These are phyloP conservation scores for Phytophthora sansomeana DNA, from an alignment of 352 stramenopile genomes.

Conservation along the genomic window DNA sequence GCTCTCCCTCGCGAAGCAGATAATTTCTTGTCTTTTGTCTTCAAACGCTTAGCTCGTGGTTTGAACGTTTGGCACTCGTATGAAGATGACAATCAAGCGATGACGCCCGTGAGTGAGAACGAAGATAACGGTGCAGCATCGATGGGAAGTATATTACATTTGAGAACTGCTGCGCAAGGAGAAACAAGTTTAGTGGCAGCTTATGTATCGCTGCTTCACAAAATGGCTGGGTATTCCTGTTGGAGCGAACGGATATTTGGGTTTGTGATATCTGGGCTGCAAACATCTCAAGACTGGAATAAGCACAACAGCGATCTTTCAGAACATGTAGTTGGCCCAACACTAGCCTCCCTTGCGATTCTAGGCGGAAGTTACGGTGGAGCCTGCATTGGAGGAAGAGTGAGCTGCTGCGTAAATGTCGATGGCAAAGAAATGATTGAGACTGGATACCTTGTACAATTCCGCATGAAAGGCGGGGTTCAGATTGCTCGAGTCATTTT, in stretches of 20 bases:
- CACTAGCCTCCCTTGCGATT: slow-evolving; percentile 56
- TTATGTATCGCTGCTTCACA: slow-evolving; percentile 64
- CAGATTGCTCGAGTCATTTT: slow-evolving; percentile 72
- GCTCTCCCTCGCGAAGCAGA: slow-evolving; percentile 26
- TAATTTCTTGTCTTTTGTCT: slow-evolving; percentile 50
- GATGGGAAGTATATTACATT: slow-evolving; percentile 32
- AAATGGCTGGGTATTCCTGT: slow-evolving; percentile 29
- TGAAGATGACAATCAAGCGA: slow-evolving; percentile 19
- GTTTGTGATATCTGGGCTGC: slow-evolving; percentile 34
- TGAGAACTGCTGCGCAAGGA: slow-evolving; percentile 58
- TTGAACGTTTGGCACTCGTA: slow-evolving; percentile 60
- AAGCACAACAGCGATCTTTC: not conserved
- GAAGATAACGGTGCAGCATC: slow-evolving; percentile 13
- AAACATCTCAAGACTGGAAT: slow-evolving; percentile 7
- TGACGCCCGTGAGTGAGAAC: not conserved
- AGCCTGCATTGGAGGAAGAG: slow-evolving; percentile 58
- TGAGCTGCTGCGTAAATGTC: slow-evolving; percentile 78
- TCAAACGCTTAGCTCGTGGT: slow-evolving; percentile 39
- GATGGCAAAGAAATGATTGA: slow-evolving; percentile 81
- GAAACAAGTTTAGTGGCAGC: slow-evolving; percentile 46
- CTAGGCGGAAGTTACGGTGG: slow-evolving; percentile 66
- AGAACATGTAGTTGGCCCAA: slow-evolving; percentile 20
- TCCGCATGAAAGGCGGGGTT: slow-evolving; percentile 45
- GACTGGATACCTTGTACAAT: slow-evolving; percentile 68
- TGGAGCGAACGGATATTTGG: slow-evolving; percentile 44